phyloP scores from a whole-genome alignment of 164 flowering plant genomes.

The Akebia trifoliata region DNA sequence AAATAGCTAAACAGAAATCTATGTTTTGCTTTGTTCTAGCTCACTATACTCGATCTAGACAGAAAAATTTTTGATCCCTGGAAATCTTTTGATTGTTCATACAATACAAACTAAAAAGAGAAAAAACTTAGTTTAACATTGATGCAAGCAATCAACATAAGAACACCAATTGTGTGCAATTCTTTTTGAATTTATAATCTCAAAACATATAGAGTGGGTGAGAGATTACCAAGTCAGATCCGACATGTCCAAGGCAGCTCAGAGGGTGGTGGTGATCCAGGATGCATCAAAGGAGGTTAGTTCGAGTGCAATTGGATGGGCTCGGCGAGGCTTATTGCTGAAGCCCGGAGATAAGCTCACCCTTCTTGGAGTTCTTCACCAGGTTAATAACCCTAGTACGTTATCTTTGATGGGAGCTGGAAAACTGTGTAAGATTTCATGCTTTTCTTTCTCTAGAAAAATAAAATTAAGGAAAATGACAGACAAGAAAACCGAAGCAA shows the following conservation, averaged over 20 bases:
- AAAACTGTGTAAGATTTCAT: constrained; percentile 33
- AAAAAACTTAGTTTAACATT: background rate
- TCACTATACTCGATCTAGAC: too few relatives aligned
- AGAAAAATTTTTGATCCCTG: too few relatives aligned
- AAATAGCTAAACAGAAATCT: background rate
- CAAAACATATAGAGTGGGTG: background rate
- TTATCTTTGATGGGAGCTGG: constrained; percentile 36
- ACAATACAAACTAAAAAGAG: too few relatives aligned
- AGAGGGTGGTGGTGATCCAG: constrained; percentile 62
- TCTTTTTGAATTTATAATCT: background rate
- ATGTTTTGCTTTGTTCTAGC: too few relatives aligned
- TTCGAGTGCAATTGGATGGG: constrained; percentile 35
- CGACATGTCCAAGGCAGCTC: constrained; percentile 20
- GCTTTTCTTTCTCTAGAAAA: constrained; percentile 1
- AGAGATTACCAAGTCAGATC: constrained; percentile 3
- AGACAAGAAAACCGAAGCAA: constrained; percentile 1
- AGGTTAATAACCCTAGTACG: constrained; percentile 71
- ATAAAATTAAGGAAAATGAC: background rate
- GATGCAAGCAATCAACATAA: background rate
- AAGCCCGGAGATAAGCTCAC: constrained; percentile 52
- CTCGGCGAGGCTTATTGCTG: constrained; percentile 33
- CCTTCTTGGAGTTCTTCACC: constrained; percentile 58
- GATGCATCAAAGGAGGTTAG: constrained; percentile 46
- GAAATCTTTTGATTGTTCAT: background rate
- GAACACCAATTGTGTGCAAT: background rate